Base-by-base conservation (phyloP, 2,329 filamentous ascomycete genomes). In the Ceratocystis eucalypticola region DNA sequence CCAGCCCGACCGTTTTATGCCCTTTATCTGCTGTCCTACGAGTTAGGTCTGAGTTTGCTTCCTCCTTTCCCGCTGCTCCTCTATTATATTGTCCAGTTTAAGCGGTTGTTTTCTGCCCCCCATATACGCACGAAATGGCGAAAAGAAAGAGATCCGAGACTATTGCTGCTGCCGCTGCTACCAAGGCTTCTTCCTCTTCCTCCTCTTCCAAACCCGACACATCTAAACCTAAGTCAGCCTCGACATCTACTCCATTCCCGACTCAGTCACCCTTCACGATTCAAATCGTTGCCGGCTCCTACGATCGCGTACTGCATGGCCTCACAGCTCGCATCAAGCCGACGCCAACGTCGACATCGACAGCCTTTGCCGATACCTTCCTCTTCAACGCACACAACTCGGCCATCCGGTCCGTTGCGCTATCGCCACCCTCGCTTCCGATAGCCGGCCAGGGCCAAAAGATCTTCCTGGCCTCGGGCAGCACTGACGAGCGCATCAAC, bases 331-430 rank as follows among this genome's bases (percentile, higher is more conserved):
- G 84, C 1, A 79, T 96, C 64, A 63, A 70, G 41, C 70, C 74
- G 65, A 73, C 80, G 17, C 44, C 57, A 5, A 79, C 86, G 65
- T 70, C 74, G 65, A 73, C 80, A 17, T 44, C 57, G 8, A 79
- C 86, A 65, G 80, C 86, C 64, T 97, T 96, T 73, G 84, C 89
- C 70, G 93, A 97, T 75, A 93, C 89, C 0, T 99, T 99, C 75
- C 83, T 99, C 67, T 96, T 99, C 82, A 90, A 92, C 73, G 92
- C 94, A 15, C 94, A 99, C 77, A 82, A 85, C 66, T 95, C 92
- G 12, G 88, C 94, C 3, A 90, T 99, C 74, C 88, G 91, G 71
- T 95, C 90, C 74, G 81, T 99, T 44, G 91, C 92, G 28, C 77
- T 96, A 69, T 96, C 93, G 7, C 88, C 88, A 2, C 80, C 88